A percentile compares a stretch with the other conserved stretches of the same genome.
These are phyloP conservation scores for Cafeteria roenbergensis DNA, from an alignment of 108 stramenopile species.

Conservation along the genomic window DNA sequence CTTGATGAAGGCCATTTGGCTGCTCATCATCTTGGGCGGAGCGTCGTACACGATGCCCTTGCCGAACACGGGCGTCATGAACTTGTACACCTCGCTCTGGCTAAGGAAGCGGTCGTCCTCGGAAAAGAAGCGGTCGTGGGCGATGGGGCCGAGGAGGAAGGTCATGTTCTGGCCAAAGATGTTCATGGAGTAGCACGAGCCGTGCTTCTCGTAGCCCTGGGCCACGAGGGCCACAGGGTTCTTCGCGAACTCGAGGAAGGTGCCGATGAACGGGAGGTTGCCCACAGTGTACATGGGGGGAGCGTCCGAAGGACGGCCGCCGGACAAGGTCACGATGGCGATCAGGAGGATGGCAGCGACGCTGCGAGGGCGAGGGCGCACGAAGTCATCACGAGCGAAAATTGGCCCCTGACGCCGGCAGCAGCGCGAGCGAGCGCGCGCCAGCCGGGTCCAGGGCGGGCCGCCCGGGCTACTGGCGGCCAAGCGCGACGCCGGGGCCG, in stretches of 20 bases:
- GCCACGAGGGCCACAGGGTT: conserved; percentile 75
- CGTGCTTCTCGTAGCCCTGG: conserved; percentile 53
- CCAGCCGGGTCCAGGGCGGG: too few species aligned
- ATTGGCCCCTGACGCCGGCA: too few species aligned
- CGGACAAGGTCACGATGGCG: too few species aligned
- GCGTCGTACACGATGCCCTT: conserved; percentile 85
- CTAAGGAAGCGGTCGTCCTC: conserved; percentile 70
- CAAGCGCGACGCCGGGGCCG: too few species aligned
- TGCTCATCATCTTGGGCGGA: conserved; percentile 72
- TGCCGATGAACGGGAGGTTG: conserved; percentile 57
- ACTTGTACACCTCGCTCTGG: conserved; percentile 86
- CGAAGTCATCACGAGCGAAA: too few species aligned
- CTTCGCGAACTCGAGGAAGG: conserved; percentile 65
- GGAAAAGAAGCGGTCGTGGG: conserved; percentile 85
- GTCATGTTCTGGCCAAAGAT: conserved; percentile 78
- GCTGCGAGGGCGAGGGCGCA: too few species aligned
- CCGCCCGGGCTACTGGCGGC: too few species aligned
- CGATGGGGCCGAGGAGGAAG: conserved; percentile 90
- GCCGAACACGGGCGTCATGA: conserved; percentile 97
- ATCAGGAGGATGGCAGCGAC: too few species aligned
- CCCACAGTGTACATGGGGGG: conserved; percentile 6
- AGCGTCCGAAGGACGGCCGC: not conserved
- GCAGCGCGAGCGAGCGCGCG: too few species aligned
- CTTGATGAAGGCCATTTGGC: conserved; percentile 90
- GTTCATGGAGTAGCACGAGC: conserved; percentile 31